A percentile compares a stretch with the other conserved stretches of the same genome.
phyloP scores from a whole-genome alignment of 2,329 filamentous ascomycete genomes.

The Scleromitrula shiraiana region DNA sequence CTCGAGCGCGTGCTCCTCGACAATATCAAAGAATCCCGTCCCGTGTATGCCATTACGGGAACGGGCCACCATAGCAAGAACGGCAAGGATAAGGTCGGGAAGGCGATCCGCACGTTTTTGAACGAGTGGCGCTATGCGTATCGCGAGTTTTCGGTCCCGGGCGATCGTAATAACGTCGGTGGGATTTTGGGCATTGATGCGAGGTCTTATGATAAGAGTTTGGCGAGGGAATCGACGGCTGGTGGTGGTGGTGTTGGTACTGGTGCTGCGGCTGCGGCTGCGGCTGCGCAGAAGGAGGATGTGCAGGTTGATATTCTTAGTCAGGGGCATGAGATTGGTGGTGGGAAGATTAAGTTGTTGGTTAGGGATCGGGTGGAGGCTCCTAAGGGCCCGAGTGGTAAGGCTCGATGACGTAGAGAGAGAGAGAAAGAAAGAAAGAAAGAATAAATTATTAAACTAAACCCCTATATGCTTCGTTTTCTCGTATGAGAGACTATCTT shows the following conservation, averaged over 20 bases:
- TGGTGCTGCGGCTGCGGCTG: constrained; percentile 21
- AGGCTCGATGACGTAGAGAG: constrained; percentile 20
- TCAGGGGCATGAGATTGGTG: constrained; percentile 60
- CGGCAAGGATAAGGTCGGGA: constrained; percentile 96
- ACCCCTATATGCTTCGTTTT: no score
- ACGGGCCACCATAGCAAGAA: constrained; percentile 98
- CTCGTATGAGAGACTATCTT: no score
- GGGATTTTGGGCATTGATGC: constrained; percentile 66
- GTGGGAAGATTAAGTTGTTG: constrained; percentile 53
- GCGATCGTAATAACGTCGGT: constrained; percentile 76
- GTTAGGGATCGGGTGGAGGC: constrained; percentile 40
- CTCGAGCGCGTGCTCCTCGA: constrained; percentile 81
- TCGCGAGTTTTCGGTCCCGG: constrained; percentile 90
- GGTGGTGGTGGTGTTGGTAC: no score
- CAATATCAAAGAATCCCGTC: constrained; percentile 63
- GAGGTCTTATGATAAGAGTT: constrained; percentile 56
- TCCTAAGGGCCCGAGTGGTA: constrained; percentile 27
- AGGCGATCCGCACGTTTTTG: constrained; percentile 81
- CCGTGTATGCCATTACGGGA: constrained; percentile 92
- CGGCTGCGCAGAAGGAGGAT: constrained; percentile 35
- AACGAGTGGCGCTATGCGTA: constrained; percentile 96
- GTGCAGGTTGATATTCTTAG: constrained; percentile 52
- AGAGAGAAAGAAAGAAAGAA: no score
- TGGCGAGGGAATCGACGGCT: no score
- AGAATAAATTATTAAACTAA: constrained; percentile 26